Evolutionary conservation across 2,329 filamentous ascomycete genomes (phyloP), one percentile per base, ranked within the genome.

Genomic region (Diaporthe sp.): DNA sequence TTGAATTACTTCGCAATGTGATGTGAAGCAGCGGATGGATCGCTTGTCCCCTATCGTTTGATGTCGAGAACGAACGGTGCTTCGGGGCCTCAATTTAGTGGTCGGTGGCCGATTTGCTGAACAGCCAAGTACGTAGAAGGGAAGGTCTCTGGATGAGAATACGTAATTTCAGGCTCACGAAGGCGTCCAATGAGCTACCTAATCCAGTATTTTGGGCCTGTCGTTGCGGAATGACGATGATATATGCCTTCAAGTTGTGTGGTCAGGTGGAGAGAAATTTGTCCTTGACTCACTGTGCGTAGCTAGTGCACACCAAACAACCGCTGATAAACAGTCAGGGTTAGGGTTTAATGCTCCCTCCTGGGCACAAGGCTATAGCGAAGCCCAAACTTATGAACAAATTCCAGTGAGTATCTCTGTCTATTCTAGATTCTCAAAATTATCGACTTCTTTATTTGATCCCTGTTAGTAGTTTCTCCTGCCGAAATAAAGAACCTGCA

Each of bases 141-240:
- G 0, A 5, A n/a, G 3, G 6, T 15, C 8, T 8, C 4, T 49
- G 15, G 9, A n/a, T 31, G 1, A 4, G 17, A 5, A 8, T 8
- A 7, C n/a, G 0, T 12, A 9, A 22, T 20, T 7, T 0, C 3
- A 47, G 17, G 12, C 2, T 22, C 28, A 9, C 1, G 1, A 17
- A 9, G 0, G 53, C 5, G 6, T 22, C 53, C 25, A 55, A 3
- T 31, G 31, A 20, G 8, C 15, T 8, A 55, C 28, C 13, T 4
- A 17, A 58, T n/a, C 20, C 17, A 10, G 12, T 12, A 2, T 15
- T 42, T 17, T 61, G 22, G 9, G 15, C 20, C 39, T 47, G 61
- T 65, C 34, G 42, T 31, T 5, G 65, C 22, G 9, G 22, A 22
- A n/a, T 31, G 25, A 31, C 15, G 34, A 55, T 10, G 31, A 31